Percentiles rank a stretch among this genome's conserved stretches.
Evolutionary conservation across 371 early-diverging fungal species (phyloP).

Genomic region (Zopfochytrium polystomum): DNA sequence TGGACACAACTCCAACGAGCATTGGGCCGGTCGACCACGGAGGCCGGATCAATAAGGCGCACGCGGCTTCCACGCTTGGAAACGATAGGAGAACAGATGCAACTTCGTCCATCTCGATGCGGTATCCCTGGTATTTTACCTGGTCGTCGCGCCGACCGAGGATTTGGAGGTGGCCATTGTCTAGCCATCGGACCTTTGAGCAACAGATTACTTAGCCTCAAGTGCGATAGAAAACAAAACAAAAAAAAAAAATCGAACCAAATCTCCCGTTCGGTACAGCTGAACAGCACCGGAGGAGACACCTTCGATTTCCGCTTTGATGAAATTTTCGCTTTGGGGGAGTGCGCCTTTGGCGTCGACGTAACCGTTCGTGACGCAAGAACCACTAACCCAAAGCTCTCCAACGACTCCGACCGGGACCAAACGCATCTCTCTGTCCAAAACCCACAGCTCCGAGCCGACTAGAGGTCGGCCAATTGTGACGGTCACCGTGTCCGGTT

Average conservation of each 20-base stretch:
- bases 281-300: too few relatives aligned
- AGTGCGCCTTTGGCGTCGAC: constrained; percentile 10
- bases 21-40: neutral
- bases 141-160: constrained; percentile 39
- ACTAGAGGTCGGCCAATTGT: constrained; percentile 16
- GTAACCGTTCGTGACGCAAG: constrained; percentile 20
- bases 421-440: constrained; percentile 10
- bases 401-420: constrained; percentile 25
- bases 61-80: too few relatives aligned
- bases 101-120: constrained; percentile 24
- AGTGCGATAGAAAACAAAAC: too few relatives aligned
- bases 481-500: neutral
- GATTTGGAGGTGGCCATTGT: too few relatives aligned
- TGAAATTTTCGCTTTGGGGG: neutral
- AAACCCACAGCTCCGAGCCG: constrained; percentile 8
- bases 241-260: neutral
- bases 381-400: constrained; percentile 26
- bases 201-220: too few relatives aligned
- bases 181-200: too few relatives aligned
- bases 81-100: too few relatives aligned
- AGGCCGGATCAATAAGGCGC: too few relatives aligned
- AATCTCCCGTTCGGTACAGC: neutral
- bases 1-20: neutral
- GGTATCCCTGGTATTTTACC: constrained; percentile 40
- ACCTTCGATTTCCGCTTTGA: too few relatives aligned